Evolutionary conservation across 352 stramenopile genomes (phyloP).

Genomic region (Phytophthora cajani): DNA sequence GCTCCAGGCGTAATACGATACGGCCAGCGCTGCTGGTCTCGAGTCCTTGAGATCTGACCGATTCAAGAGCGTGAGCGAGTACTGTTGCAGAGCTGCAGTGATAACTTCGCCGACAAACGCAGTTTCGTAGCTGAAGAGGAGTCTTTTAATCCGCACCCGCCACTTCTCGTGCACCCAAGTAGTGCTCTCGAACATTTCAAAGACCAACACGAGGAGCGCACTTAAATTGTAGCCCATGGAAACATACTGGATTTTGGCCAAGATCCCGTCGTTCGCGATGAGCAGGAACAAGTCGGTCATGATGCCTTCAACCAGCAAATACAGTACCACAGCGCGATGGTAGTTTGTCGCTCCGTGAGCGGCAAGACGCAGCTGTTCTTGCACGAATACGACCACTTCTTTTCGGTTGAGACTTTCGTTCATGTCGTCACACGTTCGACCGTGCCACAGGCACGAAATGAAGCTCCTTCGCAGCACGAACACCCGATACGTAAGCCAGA

Average conservation of each 20-base stretch:
- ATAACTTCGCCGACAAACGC: slow-evolving; percentile 7
- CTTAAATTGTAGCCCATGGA: slow-evolving; percentile 25
- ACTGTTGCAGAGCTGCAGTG: slow-evolving; percentile 3
- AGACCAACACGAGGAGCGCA: slow-evolving; percentile 21
- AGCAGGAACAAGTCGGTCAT: slow-evolving; percentile 33
- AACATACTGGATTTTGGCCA: slow-evolving; percentile 21
- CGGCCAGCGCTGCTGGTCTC: slow-evolving; percentile 3
- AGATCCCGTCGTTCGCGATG: slow-evolving; percentile 18
- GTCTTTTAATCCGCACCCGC: not conserved
- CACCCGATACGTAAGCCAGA: slow-evolving; percentile 20
- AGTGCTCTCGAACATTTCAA: slow-evolving; percentile 28
- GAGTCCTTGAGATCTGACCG: slow-evolving; percentile 5
- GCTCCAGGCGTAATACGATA: slow-evolving; percentile 21
- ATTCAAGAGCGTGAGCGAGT: slow-evolving; percentile 11
- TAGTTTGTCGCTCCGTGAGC: slow-evolving; percentile 17
- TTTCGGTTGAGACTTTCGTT: slow-evolving; percentile 5
- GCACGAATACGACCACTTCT: slow-evolving; percentile 18
- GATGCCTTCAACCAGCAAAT: slow-evolving; percentile 26
- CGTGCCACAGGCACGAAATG: slow-evolving; percentile 6
- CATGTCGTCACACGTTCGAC: slow-evolving; percentile 13
- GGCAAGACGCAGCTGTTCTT: slow-evolving; percentile 17
- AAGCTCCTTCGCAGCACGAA: slow-evolving; percentile 10
- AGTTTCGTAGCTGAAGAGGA: slow-evolving; percentile 22
- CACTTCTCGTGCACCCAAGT: slow-evolving; percentile 8
- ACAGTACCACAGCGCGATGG: slow-evolving; percentile 15